Base-by-base conservation (phyloP, 202 grass and related monocot species). In the Hordeum pubiflorum region DNA sequence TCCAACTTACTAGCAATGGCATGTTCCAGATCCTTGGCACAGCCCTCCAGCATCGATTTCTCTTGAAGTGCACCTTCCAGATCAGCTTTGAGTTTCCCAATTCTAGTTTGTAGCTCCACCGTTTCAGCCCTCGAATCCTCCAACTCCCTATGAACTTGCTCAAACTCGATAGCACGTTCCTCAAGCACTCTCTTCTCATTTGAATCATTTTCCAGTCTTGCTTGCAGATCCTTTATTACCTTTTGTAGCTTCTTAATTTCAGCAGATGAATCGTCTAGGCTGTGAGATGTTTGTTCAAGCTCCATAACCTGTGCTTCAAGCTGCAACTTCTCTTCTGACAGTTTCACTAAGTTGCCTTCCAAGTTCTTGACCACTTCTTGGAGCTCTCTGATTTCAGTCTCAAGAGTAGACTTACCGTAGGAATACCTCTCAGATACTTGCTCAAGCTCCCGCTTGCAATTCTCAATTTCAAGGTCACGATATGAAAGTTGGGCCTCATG, bases 391-490 rank as follows among this genome's bases (percentile, higher is more conserved):
- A 90, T 64, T 85, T 87, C 72, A 64, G 83, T 56, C 29, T 92
- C 81, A 58, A 97, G 86, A 80, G 38, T 75, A 18, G 83, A 87
- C 46, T 94, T 94, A 26, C 92, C 91, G 46, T 86, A 78, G 14
- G 74, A 83, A 82, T 91, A 85, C 44, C 50, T 86, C 52, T 84
- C 81, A 87, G 69, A 87, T 72, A 82, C 68, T 71, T 73, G 31
- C 31, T 76, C 78, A 38, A 87, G 77, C 71, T 94, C 78, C 56
- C 70, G 72, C 83, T 88, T 94, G 68, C 78, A 83, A 31, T 83
- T 82, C 60, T 75, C 75, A 17, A 97, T 83, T 81, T 90, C 79
- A 79, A 58, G 75, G 73, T 86, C 87, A 82, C 74, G 85, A 23
- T 69, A 6, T 21, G 58, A 73, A 69, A 93, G 75, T 59, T 93